Base-by-base conservation (phyloP, 306 rosid genomes). In the Prunus fruticosa region DNA sequence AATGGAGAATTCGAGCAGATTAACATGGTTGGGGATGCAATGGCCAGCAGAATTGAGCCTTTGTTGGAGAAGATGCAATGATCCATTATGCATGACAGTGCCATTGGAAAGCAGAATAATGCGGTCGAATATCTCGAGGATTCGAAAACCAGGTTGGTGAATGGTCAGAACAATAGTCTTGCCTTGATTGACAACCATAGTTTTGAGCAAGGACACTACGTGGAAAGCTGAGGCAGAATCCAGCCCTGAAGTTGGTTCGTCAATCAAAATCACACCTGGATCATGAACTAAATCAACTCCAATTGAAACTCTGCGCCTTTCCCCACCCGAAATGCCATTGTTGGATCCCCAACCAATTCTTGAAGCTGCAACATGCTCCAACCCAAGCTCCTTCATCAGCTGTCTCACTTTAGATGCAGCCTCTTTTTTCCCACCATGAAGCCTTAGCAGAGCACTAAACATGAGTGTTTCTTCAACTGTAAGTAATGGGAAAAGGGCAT, bases 181-280 rank as follows among this genome's bases (percentile, higher is more conserved):
- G 61, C 95, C 93, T 82, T 92, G 95, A 69, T 82, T 81, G 41
- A 82, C 69, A 66, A 86, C 94, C 91, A 94, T 88, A 56, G 82
- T 73, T 79, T 86, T 94, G 72, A 94, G 98, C 88, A 92, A 76
- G 68, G 93, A 85, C 70, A 92, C 79, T 19, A 94, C 89, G 43
- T 82, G 89, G 82, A 94, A 87, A 67, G 98, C 98, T 75, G 98
- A 94, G 76, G 90, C 96, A 69, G 98, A 94, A 85, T 94, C 98
- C 91, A 94, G 77, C 6, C 98, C 98, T 60, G 98, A 94, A 79
- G 98, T 94, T 74, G 98, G 96, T 76, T 94, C 98, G 71, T 94
- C 98, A 57, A 94, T 92, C 85, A 94, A 78, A 71, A 94, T 77
- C 81, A 92, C 90, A 38, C 86, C 92, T 57, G 98, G 98, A 68